Percentiles rank a stretch among this genome's conserved stretches.
These are phyloP conservation scores for Endoconidiophora polonica DNA, from an alignment of 2,329 filamentous ascomycete species.

Conservation along the genomic window DNA sequence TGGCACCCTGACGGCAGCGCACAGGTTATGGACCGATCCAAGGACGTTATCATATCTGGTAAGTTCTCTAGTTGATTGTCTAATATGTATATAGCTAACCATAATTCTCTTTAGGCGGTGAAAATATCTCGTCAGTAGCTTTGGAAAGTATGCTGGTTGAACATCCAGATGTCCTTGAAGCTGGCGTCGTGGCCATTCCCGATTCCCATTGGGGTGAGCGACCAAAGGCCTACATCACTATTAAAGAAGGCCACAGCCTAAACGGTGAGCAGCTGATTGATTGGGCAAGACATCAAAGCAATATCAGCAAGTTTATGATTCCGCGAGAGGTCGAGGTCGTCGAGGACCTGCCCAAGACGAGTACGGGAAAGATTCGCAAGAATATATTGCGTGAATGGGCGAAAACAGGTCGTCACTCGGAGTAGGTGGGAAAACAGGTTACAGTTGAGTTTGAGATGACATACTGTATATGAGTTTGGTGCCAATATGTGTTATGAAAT, in stretches of 20 bases:
- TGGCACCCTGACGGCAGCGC: conserved; percentile 82
- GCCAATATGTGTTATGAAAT: neutral
- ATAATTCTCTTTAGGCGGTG: conserved; percentile 45
- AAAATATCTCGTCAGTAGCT: conserved; percentile 91
- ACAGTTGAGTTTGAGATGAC: neutral
- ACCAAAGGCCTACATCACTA: conserved; percentile 85
- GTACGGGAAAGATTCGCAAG: conserved; percentile 93
- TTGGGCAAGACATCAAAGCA: conserved; percentile 69
- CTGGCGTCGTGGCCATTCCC: conserved; percentile 71
- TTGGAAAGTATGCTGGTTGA: conserved; percentile 78
- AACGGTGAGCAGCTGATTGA: conserved; percentile 49
- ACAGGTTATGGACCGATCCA: conserved; percentile 83
- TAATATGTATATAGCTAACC: conserved; percentile 2
- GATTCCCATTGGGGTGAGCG: conserved; percentile 90
- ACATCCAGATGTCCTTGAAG: conserved; percentile 80
- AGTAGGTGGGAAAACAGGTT: neutral
- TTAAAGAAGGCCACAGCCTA: conserved; percentile 48
- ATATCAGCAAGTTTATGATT: conserved; percentile 84
- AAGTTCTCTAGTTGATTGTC: conserved; percentile 17
- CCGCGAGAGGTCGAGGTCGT: conserved; percentile 59
- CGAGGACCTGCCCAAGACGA: conserved; percentile 84
- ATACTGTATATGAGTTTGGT: no score
- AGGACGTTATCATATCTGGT: conserved; percentile 97
- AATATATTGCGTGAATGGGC: conserved; percentile 82
- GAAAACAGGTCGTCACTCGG: conserved; percentile 22